Evolutionary conservation across 1,284 basidiomycete genomes (phyloP).

Genomic region (Ustanciosporium gigantosporum): DNA sequence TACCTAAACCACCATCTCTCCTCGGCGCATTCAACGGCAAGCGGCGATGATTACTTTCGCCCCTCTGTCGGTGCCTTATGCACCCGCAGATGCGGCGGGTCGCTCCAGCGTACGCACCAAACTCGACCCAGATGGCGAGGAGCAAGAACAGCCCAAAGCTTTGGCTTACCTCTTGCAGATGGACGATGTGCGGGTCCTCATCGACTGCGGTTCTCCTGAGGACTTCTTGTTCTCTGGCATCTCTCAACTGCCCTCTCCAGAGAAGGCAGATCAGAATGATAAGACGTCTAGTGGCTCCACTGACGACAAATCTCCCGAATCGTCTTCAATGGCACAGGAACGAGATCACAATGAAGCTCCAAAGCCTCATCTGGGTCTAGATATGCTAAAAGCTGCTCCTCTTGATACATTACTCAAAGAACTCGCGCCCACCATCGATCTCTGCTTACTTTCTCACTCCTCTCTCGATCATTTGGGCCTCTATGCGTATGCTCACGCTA

Average conservation of each 20-base stretch:
- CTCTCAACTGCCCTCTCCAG: not conserved
- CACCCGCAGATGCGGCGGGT: slow-evolving; percentile 6
- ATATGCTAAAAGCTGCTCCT: slow-evolving; percentile 22
- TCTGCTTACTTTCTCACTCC: slow-evolving; percentile 90
- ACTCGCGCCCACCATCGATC: slow-evolving; percentile 74
- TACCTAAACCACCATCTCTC: too few relatives aligned
- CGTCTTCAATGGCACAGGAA: slow-evolving; percentile 34
- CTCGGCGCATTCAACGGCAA: not conserved
- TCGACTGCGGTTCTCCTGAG: slow-evolving; percentile 77
- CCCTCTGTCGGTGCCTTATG: slow-evolving; percentile 49
- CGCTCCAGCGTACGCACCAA: slow-evolving; percentile 17
- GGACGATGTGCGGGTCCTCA: slow-evolving; percentile 87
- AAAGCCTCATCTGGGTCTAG: slow-evolving; percentile 9
- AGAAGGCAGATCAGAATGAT: not conserved
- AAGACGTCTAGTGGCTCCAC: not conserved
- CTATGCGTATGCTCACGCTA: slow-evolving; percentile 84
- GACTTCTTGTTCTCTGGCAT: slow-evolving; percentile 43
- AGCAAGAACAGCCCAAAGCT: slow-evolving; percentile 48
- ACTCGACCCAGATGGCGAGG: slow-evolving; percentile 14
- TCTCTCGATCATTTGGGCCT: slow-evolving; percentile 85
- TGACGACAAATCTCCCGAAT: slow-evolving; percentile 12
- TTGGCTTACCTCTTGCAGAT: slow-evolving; percentile 80
- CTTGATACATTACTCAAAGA: slow-evolving; percentile 27
- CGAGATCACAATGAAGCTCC: slow-evolving; percentile 1
- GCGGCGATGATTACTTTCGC: slow-evolving; percentile 53